phyloP scores from a whole-genome alignment of 169 alveolate species.

The Plasmodium adleri region DNA sequence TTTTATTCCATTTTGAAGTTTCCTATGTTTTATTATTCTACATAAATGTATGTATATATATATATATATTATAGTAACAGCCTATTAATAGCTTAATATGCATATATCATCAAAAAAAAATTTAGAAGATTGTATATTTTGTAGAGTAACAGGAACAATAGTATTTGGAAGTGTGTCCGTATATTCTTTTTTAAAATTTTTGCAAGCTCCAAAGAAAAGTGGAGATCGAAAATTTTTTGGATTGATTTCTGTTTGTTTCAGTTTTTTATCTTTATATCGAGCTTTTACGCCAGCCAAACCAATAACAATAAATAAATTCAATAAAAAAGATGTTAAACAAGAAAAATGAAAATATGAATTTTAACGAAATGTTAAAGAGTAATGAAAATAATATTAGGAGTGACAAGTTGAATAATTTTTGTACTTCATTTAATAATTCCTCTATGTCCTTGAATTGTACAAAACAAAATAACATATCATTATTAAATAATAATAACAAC shows the following conservation, averaged over 20 bases:
- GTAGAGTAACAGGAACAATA: constrained; percentile 66
- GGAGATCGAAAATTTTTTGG: constrained; percentile 59
- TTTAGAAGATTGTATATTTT: constrained; percentile 56
- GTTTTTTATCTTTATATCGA: constrained; percentile 50
- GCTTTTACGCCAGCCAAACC: constrained; percentile 63
- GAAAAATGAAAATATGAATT: not conserved
- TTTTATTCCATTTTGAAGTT: too few species aligned
- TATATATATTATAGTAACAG: too few species aligned
- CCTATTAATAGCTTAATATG: constrained; percentile 2
- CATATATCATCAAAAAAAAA: constrained; percentile 8
- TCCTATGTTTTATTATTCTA: too few species aligned
- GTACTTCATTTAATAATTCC: constrained; percentile 11
- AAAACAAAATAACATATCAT: constrained; percentile 4
- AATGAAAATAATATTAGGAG: constrained; percentile 17
- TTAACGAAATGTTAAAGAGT: constrained; percentile 7
- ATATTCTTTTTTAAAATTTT: constrained; percentile 65
- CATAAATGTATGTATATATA: too few species aligned
- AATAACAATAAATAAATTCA: constrained; percentile 4
- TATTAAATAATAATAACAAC: not conserved
- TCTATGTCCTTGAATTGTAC: constrained; percentile 1
- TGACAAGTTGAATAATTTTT: constrained; percentile 3
- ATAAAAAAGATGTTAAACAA: constrained; percentile 9
- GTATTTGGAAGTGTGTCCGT: constrained; percentile 58
- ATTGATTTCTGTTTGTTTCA: constrained; percentile 26
- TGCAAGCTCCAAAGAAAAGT: constrained; percentile 45